Percentiles rank a stretch among this genome's conserved stretches.
phyloP scores from a whole-genome alignment of 1,284 basidiomycete species.

The Neonothopanus nambi region DNA sequence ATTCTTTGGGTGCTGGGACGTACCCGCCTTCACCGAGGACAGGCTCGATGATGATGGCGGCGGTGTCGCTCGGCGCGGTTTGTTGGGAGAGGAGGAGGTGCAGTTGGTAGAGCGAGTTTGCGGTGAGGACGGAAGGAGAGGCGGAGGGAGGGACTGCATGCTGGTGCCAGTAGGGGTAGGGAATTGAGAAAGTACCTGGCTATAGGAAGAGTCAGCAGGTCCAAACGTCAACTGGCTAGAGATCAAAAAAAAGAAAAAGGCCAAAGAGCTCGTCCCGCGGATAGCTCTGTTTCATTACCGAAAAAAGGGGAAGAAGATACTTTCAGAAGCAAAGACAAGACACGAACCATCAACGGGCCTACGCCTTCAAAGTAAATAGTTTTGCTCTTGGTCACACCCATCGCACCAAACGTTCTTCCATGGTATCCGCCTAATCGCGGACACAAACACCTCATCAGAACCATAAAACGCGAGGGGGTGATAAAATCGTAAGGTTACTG shows the following conservation, averaged over 20 bases:
- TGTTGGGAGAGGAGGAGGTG: conserved; percentile 85
- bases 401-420: conserved; percentile 85
- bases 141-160: conserved; percentile 66
- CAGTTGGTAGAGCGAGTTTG: conserved; percentile 78
- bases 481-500: conserved; percentile 9
- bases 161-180: conserved; percentile 96
- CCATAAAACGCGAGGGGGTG: background rate
- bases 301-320: background rate
- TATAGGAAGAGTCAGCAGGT: conserved; percentile 30
- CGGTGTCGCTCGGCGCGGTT: conserved; percentile 82
- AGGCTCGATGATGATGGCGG: conserved; percentile 91
- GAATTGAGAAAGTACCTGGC: conserved; percentile 82
- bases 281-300: background rate
- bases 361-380: conserved; percentile 84
- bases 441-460: conserved; percentile 40
- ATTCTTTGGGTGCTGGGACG: conserved; percentile 83
- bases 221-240: no score
- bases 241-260: no score
- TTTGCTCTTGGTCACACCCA: conserved; percentile 89
- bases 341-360: conserved; percentile 77
- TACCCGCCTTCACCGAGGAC: conserved; percentile 95
- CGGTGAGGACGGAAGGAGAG: conserved; percentile 64
- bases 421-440: conserved; percentile 57
- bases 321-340: background rate
- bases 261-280: no score